Evolutionary conservation across 2,329 filamentous ascomycete genomes (phyloP).

Genomic region (Fusarium pseudograminearum): DNA sequence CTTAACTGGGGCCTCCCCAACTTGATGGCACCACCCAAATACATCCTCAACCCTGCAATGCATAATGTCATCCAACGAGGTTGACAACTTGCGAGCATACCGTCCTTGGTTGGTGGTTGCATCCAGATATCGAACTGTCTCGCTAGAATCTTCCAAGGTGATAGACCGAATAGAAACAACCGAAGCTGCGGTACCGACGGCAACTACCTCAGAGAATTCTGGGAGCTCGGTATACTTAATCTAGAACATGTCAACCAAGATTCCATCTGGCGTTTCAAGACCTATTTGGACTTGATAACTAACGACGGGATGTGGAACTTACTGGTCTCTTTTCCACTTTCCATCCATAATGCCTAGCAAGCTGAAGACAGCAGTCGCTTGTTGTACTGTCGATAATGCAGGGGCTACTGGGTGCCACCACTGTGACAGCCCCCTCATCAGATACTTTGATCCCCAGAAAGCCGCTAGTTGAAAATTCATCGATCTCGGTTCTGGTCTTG

Average conservation of each 20-base stretch:
- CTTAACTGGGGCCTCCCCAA: background rate
- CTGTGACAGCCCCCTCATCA: background rate
- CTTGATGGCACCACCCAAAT: constrained; percentile 2
- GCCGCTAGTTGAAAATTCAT: constrained; percentile 1
- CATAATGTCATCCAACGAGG: background rate
- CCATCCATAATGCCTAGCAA: background rate
- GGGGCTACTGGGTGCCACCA: background rate
- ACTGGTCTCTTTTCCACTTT: background rate
- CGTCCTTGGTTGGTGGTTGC: background rate
- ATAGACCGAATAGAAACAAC: constrained; percentile 1
- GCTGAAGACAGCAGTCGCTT: background rate
- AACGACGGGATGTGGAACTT: background rate
- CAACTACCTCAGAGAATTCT: background rate
- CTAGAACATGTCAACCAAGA: background rate
- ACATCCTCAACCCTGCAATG: background rate
- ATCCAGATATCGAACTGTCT: background rate
- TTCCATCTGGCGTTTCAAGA: no score
- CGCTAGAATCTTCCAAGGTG: background rate
- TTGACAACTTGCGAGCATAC: background rate
- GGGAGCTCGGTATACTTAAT: background rate
- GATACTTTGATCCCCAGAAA: background rate
- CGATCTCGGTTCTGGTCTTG: background rate
- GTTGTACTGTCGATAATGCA: background rate
- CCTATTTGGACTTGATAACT: background rate
- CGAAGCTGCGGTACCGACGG: background rate